phyloP scores from a whole-genome alignment of 2,329 filamentous ascomycete species.

The Colletotrichum sp. region DNA sequence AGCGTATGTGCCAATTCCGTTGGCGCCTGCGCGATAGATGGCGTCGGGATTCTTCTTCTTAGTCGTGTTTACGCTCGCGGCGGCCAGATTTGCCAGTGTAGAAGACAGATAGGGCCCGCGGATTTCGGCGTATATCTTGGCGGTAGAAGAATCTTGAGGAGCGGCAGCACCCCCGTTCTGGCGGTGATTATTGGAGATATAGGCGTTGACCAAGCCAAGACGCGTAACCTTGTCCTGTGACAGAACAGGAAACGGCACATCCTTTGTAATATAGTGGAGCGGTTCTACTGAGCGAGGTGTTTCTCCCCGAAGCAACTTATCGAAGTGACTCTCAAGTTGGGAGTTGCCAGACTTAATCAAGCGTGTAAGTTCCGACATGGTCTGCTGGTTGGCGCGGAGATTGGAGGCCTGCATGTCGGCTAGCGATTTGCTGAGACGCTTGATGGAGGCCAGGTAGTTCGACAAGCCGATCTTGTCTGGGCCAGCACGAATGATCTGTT shows the following conservation, averaged over 20 bases:
- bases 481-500: constrained; percentile 88
- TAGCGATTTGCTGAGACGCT: constrained; percentile 86
- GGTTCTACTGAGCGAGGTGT: constrained; percentile 85
- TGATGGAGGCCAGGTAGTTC: constrained; percentile 88
- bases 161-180: constrained; percentile 42
- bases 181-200: constrained; percentile 68
- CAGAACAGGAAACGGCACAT: constrained; percentile 82
- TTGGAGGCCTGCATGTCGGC: constrained; percentile 88
- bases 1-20: constrained; percentile 89
- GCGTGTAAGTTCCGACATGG: constrained; percentile 78
- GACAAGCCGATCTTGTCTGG: constrained; percentile 82
- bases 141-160: constrained; percentile 70
- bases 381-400: constrained; percentile 88
- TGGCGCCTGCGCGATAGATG: constrained; percentile 86
- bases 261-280: constrained; percentile 90
- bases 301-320: constrained; percentile 75
- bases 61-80: constrained; percentile 82
- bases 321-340: constrained; percentile 85
- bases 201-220: constrained; percentile 79
- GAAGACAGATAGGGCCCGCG: constrained; percentile 85
- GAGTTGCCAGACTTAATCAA: constrained; percentile 80
- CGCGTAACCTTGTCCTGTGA: constrained; percentile 77
- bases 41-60: constrained; percentile 84
- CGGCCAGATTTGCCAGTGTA: constrained; percentile 84
- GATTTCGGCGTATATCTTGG: constrained; percentile 84